Evolutionary conservation across 2,329 filamentous ascomycete genomes (phyloP).

Genomic region (Sphaerulina musiva): DNA sequence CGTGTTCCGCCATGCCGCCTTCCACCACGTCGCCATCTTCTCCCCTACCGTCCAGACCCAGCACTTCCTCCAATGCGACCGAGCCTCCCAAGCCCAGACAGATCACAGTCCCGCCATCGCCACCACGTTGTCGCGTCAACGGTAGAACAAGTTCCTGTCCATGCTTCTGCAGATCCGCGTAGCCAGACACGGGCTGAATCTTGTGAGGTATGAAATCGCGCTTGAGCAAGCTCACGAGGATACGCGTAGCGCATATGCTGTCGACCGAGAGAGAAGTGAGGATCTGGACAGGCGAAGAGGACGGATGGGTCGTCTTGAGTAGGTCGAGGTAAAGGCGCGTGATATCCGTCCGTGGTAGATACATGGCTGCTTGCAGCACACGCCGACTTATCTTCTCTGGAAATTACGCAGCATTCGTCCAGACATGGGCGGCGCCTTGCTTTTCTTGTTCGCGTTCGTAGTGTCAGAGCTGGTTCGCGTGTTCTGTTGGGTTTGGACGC

Average conservation of each 20-base stretch:
- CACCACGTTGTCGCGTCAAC: conserved; percentile 79
- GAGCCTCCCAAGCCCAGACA: conserved; percentile 90
- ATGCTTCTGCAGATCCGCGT: conserved; percentile 76
- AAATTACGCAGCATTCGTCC: conserved; percentile 1
- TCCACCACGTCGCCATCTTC: conserved; percentile 49
- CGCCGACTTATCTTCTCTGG: conserved; percentile 1
- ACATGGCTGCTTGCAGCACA: conserved; percentile 53
- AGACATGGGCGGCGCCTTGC: conserved; percentile 1
- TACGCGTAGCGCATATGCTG: conserved; percentile 89
- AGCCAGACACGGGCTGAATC: conserved; percentile 89
- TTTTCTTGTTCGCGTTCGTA: not conserved
- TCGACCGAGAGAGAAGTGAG: conserved; percentile 92
- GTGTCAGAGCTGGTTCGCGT: not conserved
- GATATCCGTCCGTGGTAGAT: conserved; percentile 83
- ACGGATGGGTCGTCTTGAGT: conserved; percentile 76
- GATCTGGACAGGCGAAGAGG: conserved; percentile 82
- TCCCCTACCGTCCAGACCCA: conserved; percentile 59
- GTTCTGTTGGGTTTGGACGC: not conserved
- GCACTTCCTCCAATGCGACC: conserved; percentile 73
- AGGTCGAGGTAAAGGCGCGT: conserved; percentile 89
- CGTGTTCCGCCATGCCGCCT: conserved; percentile 51
- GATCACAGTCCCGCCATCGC: conserved; percentile 79
- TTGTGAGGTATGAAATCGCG: conserved; percentile 97
- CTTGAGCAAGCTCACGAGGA: conserved; percentile 86
- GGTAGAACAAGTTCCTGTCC: conserved; percentile 73